These are phyloP conservation scores for Collybia mongolica DNA, from an alignment of 768 basidiomycete species.

Conservation along the genomic window DNA sequence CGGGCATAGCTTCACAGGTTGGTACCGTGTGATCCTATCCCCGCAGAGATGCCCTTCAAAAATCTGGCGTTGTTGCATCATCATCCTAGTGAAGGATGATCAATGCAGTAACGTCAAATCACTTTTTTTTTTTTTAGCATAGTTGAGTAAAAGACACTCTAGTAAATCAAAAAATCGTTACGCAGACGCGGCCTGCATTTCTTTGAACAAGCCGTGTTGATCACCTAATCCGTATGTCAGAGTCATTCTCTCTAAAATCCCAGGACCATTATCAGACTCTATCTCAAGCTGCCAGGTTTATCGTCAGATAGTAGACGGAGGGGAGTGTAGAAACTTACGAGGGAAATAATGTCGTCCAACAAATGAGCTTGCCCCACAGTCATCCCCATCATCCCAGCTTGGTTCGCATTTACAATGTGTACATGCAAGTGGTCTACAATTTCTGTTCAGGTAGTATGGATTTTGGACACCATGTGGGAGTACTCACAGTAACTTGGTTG, in stretches of 20 bases:
- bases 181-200: constrained; percentile 38
- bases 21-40: too few relatives aligned
- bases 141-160: neutral
- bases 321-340: constrained; percentile 46
- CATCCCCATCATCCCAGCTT: constrained; percentile 67
- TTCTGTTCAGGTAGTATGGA: too few relatives aligned
- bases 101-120: too few relatives aligned
- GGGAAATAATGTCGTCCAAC: constrained; percentile 85
- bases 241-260: constrained; percentile 68
- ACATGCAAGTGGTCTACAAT: constrained; percentile 88
- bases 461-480: neutral
- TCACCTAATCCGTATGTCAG: constrained; percentile 83
- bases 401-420: constrained; percentile 82
- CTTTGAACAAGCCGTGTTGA: constrained; percentile 67
- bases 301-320: neutral
- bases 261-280: constrained; percentile 50
- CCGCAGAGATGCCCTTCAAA: too few relatives aligned
- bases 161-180: constrained; percentile 11
- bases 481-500: constrained; percentile 92
- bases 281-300: constrained; percentile 44
- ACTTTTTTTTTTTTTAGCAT: too few relatives aligned
- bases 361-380: constrained; percentile 90
- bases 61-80: too few relatives aligned
- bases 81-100: too few relatives aligned
- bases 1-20: too few relatives aligned